Conservation (phyloP, 352 stramenopile species). For the Phytophthora sojae region DNA sequence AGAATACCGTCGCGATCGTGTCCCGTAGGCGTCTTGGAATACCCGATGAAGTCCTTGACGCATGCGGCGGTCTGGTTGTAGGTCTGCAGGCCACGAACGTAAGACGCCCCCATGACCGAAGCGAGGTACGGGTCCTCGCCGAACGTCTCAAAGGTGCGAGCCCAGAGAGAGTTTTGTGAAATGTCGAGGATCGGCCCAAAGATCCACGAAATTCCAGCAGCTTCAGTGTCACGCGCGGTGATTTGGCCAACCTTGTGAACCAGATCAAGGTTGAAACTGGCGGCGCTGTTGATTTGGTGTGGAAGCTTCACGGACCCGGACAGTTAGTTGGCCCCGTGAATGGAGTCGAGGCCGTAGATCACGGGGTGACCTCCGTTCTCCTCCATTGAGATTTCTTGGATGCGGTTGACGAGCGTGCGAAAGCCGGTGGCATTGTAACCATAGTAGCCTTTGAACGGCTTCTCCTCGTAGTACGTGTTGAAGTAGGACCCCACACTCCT, state of each 20-base stretch:
- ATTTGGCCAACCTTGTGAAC: constrained; percentile 63
- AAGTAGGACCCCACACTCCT: constrained; percentile 88
- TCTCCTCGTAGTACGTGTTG: constrained; percentile 63
- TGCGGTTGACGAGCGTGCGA: constrained; percentile 64
- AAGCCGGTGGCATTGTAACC: constrained; percentile 73
- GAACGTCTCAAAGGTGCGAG: constrained; percentile 89
- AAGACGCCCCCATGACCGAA: constrained; percentile 67
- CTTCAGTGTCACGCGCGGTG: constrained; percentile 82
- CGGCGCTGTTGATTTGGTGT: constrained; percentile 87
- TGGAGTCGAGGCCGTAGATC: constrained; percentile 90
- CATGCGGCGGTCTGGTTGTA: constrained; percentile 70
- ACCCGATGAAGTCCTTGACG: constrained; percentile 89
- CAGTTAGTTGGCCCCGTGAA: constrained; percentile 91
- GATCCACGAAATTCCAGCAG: constrained; percentile 87
- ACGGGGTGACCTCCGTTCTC: constrained; percentile 41
- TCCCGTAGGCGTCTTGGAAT: constrained; percentile 49
- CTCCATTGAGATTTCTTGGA: constrained; percentile 74
- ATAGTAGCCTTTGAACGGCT: constrained; percentile 33
- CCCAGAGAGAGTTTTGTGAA: constrained; percentile 83
- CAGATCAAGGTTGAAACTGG: constrained; percentile 86
- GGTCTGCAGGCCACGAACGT: constrained; percentile 82
- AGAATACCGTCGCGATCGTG: constrained; percentile 21
- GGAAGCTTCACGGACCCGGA: constrained; percentile 76
- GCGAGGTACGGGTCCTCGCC: constrained; percentile 88
- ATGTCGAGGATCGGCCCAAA: constrained; percentile 89